A percentile compares a stretch with the other conserved stretches of the same genome.
Evolutionary conservation across 2,329 filamentous ascomycete genomes (phyloP).

Genomic region (Ophiostoma sp.): DNA sequence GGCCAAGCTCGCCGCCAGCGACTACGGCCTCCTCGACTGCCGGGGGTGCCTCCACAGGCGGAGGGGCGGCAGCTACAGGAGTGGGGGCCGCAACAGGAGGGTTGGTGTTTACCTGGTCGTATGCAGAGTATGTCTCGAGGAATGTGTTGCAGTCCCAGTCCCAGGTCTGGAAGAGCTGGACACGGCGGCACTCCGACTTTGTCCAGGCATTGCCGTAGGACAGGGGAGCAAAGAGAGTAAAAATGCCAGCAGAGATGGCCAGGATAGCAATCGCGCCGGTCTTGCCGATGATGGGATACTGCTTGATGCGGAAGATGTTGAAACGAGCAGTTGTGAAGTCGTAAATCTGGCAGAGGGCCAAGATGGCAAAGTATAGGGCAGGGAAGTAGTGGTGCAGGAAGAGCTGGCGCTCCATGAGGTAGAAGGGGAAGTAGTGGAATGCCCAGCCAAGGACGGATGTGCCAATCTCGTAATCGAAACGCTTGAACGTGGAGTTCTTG

Average conservation of each 20-base stretch:
- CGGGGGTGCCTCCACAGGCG: not conserved
- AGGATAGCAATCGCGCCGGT: slow-evolving; percentile 69
- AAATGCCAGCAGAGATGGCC: slow-evolving; percentile 65
- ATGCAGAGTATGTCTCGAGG: slow-evolving; percentile 58
- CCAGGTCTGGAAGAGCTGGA: slow-evolving; percentile 85
- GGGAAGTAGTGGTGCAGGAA: slow-evolving; percentile 99
- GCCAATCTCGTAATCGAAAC: slow-evolving; percentile 96
- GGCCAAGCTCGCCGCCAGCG: slow-evolving; percentile 21
- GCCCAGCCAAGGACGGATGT: slow-evolving; percentile 88
- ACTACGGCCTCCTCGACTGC: slow-evolving; percentile 26
- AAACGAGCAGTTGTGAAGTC: slow-evolving; percentile 78
- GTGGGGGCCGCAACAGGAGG: slow-evolving; percentile 22
- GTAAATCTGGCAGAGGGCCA: slow-evolving; percentile 81
- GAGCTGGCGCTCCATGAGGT: slow-evolving; percentile 93
- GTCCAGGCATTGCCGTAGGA: slow-evolving; percentile 95
- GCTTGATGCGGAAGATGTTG: slow-evolving; percentile 58
- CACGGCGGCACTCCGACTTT: slow-evolving; percentile 72
- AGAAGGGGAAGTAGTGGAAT: slow-evolving; percentile 98
- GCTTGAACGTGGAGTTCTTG: slow-evolving; percentile 74
- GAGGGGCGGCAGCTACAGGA: slow-evolving; percentile 7
- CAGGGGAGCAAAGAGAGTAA: slow-evolving; percentile 79
- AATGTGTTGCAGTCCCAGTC: slow-evolving; percentile 99
- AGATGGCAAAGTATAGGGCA: slow-evolving; percentile 88
- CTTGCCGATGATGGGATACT: slow-evolving; percentile 68
- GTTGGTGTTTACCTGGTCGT: slow-evolving; percentile 34